These are phyloP conservation scores for Myxozyma vanderwaltii DNA, from an alignment of 805 yeast genomes.

Conservation along the genomic window DNA sequence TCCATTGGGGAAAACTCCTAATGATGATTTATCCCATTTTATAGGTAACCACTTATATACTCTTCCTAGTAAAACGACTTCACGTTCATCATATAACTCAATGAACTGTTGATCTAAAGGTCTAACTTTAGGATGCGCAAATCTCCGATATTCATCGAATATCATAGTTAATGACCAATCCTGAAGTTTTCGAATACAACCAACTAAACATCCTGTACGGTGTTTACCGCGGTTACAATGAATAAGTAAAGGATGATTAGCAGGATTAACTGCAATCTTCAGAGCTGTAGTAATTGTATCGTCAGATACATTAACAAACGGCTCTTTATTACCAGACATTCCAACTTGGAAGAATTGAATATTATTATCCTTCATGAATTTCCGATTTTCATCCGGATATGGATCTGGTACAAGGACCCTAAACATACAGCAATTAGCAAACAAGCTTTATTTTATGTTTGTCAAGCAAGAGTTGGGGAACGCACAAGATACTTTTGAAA, in stretches of 20 bases:
- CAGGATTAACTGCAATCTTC: conserved; percentile 78
- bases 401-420: conserved; percentile 84
- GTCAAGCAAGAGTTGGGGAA: not conserved
- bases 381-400: conserved; percentile 75
- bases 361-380: conserved; percentile 60
- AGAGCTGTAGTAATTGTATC: conserved; percentile 77
- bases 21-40: conserved; percentile 7
- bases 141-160: conserved; percentile 91
- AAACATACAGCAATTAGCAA: too few species aligned
- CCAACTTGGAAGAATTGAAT: conserved; percentile 84
- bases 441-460: too few species aligned
- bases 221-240: conserved; percentile 98
- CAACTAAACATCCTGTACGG: conserved; percentile 94
- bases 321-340: conserved; percentile 93
- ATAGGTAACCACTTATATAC: conserved; percentile 30
- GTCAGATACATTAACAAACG: conserved; percentile 73
- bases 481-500: conserved; percentile 64
- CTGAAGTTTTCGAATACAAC: conserved; percentile 85
- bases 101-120: conserved; percentile 95
- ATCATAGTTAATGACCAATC: conserved; percentile 93
- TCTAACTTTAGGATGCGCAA: conserved; percentile 92
- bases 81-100: conserved; percentile 67
- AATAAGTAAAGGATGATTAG: conserved; percentile 85
- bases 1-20: too few species aligned
- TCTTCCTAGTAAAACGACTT: conserved; percentile 25